Base-by-base conservation (phyloP, 495 filamentous ascomycete genomes). In the Penicillium robsamsonii region DNA sequence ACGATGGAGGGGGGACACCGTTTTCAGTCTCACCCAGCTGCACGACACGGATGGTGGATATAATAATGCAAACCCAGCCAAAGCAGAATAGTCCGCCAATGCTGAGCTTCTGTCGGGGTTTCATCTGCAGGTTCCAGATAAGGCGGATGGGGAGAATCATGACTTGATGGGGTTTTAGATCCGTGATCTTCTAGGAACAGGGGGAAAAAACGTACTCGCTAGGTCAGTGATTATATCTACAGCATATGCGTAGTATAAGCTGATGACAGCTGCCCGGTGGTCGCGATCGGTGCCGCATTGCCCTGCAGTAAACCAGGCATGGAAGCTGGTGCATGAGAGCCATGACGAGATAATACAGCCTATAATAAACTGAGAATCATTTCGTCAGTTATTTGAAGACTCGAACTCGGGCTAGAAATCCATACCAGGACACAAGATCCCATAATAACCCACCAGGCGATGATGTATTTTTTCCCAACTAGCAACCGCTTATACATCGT, bases 131-230 rank as follows among this genome's bases (percentile, higher is more conserved):
- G 41, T 76, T 74, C 69, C 72, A 75, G 38, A 81, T 76, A 11
- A 82, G 68, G n/a, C 70, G 62, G 45, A 81, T 54, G 6, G 79
- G 78, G 53, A 82, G 71, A 25, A 70, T 67, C 78, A 82, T 82
- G 62, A 82, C 76, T 76, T 57, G 13, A 2, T 13, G 10, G 17
- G 10, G n/a, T 24, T 6, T 43, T 33, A 29, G 22, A 6, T 48
- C 53, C 22, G n/a, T n/a, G 15, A 11, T 9, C 12, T 24, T n/a
- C 5, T n/a, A 44, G 11, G 10, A 5, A 1, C 4, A n/a, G 9
- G 12, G 15, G 5, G 12, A 45, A 2, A 13, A 2, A 6, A 64
- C 63, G 33, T 65, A 76, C 72, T 75, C 51, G 75, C 58, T 41
- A 81, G 53, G 54, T 81, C 78, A n/a, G 74, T 75, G 6, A 75